A percentile compares a stretch with the other conserved stretches of the same genome.
These are phyloP conservation scores for Boletus barrowsii DNA, from an alignment of 768 basidiomycete species.

Conservation along the genomic window DNA sequence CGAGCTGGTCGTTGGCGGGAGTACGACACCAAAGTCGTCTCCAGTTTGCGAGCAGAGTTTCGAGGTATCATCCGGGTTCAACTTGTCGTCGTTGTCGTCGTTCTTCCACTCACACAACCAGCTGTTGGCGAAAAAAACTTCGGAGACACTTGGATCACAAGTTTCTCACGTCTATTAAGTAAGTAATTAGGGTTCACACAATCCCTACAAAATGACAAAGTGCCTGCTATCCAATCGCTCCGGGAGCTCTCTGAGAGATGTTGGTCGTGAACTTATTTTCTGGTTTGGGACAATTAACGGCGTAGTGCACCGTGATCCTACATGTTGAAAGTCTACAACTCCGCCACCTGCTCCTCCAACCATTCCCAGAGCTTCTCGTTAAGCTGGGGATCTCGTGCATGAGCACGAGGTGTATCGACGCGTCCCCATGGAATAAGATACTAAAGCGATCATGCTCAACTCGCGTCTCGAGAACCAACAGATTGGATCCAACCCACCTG, in stretches of 20 bases:
- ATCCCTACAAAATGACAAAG: too few species aligned
- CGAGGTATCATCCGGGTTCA: conserved; percentile 29
- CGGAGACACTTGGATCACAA: background rate
- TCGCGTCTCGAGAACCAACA: background rate
- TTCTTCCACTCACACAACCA: conserved; percentile 19
- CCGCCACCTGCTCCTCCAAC: conserved; percentile 9
- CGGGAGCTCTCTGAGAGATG: too few species aligned
- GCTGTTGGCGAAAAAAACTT: conserved; percentile 2
- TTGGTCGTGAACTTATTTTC: too few species aligned
- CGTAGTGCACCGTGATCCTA: too few species aligned
- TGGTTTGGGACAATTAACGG: too few species aligned
- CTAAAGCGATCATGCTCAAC: background rate
- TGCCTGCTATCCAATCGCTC: too few species aligned
- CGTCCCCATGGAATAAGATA: conserved; percentile 10
- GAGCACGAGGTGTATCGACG: background rate
- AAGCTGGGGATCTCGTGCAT: conserved; percentile 7
- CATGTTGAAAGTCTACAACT: background rate
- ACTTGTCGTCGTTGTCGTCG: conserved; percentile 4
- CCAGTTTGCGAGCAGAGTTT: conserved; percentile 23
- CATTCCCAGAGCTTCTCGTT: conserved; percentile 9
- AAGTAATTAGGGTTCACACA: too few species aligned
- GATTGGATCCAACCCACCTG: background rate
- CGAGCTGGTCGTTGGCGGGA: conserved; percentile 69
- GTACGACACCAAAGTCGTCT: conserved; percentile 52
- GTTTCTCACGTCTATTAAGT: background rate